Conservation (phyloP, 2,329 filamentous ascomycete species). For the Exophiala viscosa region DNA sequence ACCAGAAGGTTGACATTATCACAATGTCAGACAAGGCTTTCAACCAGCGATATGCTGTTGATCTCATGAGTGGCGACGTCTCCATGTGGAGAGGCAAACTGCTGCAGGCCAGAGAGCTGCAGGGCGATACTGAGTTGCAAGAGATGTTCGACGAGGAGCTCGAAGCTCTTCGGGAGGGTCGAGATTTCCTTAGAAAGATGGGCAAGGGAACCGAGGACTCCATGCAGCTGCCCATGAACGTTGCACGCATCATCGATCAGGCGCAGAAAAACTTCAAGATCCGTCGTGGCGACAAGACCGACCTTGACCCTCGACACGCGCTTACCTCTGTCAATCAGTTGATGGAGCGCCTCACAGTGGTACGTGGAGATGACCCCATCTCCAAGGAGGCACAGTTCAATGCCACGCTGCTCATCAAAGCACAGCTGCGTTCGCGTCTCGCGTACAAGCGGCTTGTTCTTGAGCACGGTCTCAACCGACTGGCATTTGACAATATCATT, state of each 20-base stretch:
- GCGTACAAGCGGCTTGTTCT: conserved; percentile 91
- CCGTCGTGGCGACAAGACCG: conserved; percentile 77
- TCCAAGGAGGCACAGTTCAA: conserved; percentile 83
- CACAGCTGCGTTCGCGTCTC: conserved; percentile 79
- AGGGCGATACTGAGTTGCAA: conserved; percentile 84
- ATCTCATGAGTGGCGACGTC: conserved; percentile 70
- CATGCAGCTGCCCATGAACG: conserved; percentile 89
- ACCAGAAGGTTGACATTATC: conserved; percentile 83
- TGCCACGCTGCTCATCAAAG: conserved; percentile 88
- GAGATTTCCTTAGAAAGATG: conserved; percentile 68
- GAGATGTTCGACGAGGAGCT: conserved; percentile 83
- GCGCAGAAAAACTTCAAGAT: conserved; percentile 89
- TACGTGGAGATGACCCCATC: conserved; percentile 77
- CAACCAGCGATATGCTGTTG: conserved; percentile 75
- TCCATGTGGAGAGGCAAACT: conserved; percentile 66
- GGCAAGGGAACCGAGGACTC: conserved; percentile 54
- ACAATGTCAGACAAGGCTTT: conserved; percentile 74
- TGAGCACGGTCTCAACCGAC: conserved; percentile 78
- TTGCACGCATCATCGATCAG: conserved; percentile 84
- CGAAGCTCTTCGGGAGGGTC: conserved; percentile 71
- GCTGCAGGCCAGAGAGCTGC: conserved; percentile 81
- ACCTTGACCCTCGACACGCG: conserved; percentile 82
- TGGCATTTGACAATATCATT: conserved; percentile 87
- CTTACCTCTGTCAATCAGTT: conserved; percentile 74
- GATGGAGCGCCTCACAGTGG: conserved; percentile 73